Percentiles rank a stretch among this genome's conserved stretches.
These are phyloP conservation scores for Backusella morwellensis DNA, from an alignment of 192 early-diverging fungal genomes.

Conservation along the genomic window DNA sequence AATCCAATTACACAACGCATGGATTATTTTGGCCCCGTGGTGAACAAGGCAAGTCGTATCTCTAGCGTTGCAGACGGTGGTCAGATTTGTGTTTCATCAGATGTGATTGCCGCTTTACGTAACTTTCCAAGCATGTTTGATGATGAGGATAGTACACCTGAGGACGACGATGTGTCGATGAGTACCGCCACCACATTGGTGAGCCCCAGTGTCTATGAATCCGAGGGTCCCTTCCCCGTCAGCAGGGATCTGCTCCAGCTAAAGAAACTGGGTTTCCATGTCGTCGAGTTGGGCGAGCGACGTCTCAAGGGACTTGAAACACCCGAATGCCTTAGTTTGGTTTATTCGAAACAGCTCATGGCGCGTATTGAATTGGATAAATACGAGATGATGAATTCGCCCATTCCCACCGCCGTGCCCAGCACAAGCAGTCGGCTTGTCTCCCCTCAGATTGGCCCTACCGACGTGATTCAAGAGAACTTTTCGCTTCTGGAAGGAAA, in stretches of 20 bases:
- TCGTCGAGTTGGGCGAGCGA: conserved; percentile 75
- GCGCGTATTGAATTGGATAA: conserved; percentile 43
- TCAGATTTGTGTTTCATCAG: conserved; percentile 84
- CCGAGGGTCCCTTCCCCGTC: conserved; percentile 1
- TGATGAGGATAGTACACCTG: background rate
- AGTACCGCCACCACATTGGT: background rate
- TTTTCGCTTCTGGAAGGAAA: background rate
- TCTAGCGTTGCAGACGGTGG: conserved; percentile 89
- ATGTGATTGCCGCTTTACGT: conserved; percentile 49
- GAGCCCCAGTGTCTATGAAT: background rate
- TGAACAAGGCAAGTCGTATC: conserved; percentile 84
- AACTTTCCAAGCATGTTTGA: conserved; percentile 25
- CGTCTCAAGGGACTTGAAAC: conserved; percentile 90
- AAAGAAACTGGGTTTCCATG: conserved; percentile 61
- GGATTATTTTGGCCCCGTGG: conserved; percentile 96
- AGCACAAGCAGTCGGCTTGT: background rate
- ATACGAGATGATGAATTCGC: conserved; percentile 32
- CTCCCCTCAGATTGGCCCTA: background rate
- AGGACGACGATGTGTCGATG: background rate
- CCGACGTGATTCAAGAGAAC: background rate
- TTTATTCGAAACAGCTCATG: conserved; percentile 53
- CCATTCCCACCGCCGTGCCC: background rate
- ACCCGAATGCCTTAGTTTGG: conserved; percentile 75
- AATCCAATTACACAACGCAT: conserved; percentile 93
- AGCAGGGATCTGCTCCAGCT: conserved; percentile 36